phyloP scores from a whole-genome alignment of 352 stramenopile species.

The Globisporangium canariense region DNA sequence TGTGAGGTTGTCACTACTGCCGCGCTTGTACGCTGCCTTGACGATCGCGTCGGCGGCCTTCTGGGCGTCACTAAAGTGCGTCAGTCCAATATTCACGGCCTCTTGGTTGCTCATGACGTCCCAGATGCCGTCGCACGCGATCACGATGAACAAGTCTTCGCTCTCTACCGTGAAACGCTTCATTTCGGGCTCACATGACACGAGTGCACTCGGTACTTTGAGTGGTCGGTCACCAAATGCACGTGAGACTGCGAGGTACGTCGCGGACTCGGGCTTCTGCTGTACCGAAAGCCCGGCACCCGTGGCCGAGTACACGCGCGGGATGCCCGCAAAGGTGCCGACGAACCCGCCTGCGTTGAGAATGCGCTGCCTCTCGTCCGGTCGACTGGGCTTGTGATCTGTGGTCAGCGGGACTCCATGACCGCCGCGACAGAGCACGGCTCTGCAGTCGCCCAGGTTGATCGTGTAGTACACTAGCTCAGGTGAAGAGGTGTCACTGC shows the following conservation, averaged over 20 bases:
- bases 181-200: conserved; percentile 57
- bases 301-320: conserved; percentile 49
- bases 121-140: conserved; percentile 66
- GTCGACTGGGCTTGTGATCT: conserved; percentile 57
- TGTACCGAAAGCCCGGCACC: conserved; percentile 33
- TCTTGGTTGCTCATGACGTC: conserved; percentile 63
- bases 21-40: conserved; percentile 49
- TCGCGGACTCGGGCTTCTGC: conserved; percentile 26
- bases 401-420: conserved; percentile 37
- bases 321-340: conserved; percentile 36
- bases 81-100: conserved; percentile 40
- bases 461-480: conserved; percentile 42
- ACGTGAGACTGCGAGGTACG: conserved; percentile 53
- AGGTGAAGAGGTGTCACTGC: neutral
- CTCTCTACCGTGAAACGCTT: conserved; percentile 26
- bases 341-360: conserved; percentile 49
- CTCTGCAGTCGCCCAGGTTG: conserved; percentile 66
- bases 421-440: conserved; percentile 45
- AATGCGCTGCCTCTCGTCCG: conserved; percentile 50
- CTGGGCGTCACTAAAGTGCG: conserved; percentile 38
- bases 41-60: conserved; percentile 45
- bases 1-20: conserved; percentile 57
- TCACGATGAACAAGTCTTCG: conserved; percentile 52
- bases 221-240: conserved; percentile 58
- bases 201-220: conserved; percentile 38